Evolutionary conservation across 192 early-diverging fungal species (phyloP), one percentile per base, ranked within the genome.

Genomic region (Gigaspora rosea): DNA sequence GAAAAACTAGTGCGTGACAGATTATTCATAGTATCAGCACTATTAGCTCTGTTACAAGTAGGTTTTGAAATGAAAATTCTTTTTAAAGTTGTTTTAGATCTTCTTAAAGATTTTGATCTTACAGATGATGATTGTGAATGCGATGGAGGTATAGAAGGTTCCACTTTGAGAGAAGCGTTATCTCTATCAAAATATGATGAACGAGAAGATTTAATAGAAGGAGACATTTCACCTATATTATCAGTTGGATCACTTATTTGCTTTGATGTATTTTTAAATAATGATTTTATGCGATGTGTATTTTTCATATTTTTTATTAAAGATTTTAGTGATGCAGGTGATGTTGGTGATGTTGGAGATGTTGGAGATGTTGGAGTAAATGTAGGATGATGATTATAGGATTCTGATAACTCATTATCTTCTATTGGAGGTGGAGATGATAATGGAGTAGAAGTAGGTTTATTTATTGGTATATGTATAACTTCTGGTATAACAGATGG

Each of bases 401-500:
- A 7, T 41, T 41, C 41, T 6, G 41, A 41, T 41, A 41, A 41
- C 3, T 13, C 61, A 2, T 63, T 20, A 32, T 63, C 61, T 13
- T 68, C 18, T 48, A 67, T 49, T 4, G 46, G 12, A 49, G n/a
- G 15, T 13, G 66, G 41, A 41, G 7, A 12, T 36, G 12, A 12
- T 71, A n/a, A 18, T 52, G 71, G 51, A 33, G 48, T 71, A 10
- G 27, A 4, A 56, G 8, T 33, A 36, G n/a, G 52, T 41, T 41
- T 41, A 41, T 3, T 6, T 41, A 41, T 41, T 7, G 71, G 54
- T 56, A 72, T 22, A 35, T 52, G 27, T 47, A 72, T 72, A 16
- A 72, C 33, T 72, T 72, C 71, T 33, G 71, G 71, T 47, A 72
- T 72, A 20, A 72, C 71, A 35, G 48, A 13, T 58, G 71, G 71